Conservation (phyloP, 2,329 filamentous ascomycete genomes). For the Botrytis aclada region DNA sequence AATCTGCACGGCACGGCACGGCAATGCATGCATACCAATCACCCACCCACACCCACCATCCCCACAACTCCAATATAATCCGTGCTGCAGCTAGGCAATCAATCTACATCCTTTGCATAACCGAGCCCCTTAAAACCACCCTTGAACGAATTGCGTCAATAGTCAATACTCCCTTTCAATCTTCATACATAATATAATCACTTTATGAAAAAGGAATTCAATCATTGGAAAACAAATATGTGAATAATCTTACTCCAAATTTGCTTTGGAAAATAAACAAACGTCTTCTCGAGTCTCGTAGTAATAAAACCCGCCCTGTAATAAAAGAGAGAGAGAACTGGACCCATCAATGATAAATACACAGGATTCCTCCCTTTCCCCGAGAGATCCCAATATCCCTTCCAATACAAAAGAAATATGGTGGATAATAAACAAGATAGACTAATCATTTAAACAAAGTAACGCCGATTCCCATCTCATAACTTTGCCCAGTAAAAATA, state of each 20-base stretch:
- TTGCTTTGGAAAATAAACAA: slow-evolving; percentile 2
- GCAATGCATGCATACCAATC: background rate
- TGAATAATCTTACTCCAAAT: background rate
- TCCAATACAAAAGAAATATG: background rate
- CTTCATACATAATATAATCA: background rate
- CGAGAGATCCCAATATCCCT: background rate
- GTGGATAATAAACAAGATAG: slow-evolving; percentile 5
- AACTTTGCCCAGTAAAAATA: background rate
- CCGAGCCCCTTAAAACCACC: background rate
- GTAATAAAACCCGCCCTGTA: background rate
- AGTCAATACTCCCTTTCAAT: background rate
- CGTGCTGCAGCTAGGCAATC: background rate
- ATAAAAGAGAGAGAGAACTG: background rate
- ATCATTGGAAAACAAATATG: background rate
- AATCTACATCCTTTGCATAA: background rate
- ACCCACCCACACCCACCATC: background rate
- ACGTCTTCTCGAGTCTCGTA: background rate
- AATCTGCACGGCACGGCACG: background rate
- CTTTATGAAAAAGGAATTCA: background rate
- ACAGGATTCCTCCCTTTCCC: slow-evolving; percentile 6
- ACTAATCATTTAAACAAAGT: slow-evolving; percentile 10
- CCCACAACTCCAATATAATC: background rate
- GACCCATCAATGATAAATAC: slow-evolving; percentile 12
- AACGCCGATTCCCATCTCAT: slow-evolving; percentile 8
- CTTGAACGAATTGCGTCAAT: background rate